Conservation (phyloP, 2,329 filamentous ascomycete genomes). For the Alternaria rosae region DNA sequence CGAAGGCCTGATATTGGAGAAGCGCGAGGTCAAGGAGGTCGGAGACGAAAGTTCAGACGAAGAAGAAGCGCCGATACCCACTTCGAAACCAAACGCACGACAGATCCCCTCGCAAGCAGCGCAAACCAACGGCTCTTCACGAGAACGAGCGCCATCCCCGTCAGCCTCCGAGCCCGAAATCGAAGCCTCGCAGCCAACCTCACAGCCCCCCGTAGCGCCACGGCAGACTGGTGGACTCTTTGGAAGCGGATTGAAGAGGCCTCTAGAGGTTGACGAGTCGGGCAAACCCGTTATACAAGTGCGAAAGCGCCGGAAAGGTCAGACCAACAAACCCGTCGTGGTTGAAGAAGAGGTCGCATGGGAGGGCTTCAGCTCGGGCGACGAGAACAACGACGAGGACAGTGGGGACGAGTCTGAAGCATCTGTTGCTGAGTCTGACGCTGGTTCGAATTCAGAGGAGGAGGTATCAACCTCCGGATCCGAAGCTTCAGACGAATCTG, state of each 20-base stretch:
- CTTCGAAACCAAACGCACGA: not conserved
- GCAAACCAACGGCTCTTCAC: not conserved
- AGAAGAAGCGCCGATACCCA: not conserved
- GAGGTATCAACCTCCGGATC: conserved; percentile 27
- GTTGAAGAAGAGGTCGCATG: conserved; percentile 62
- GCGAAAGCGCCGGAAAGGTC: conserved; percentile 71
- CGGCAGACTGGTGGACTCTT: conserved; percentile 40
- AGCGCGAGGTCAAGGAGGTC: conserved; percentile 35
- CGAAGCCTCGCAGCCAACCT: conserved; percentile 12
- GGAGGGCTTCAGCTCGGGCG: conserved; percentile 67
- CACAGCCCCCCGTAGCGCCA: conserved; percentile 1
- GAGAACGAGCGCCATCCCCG: conserved; percentile 28
- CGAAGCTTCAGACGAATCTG: conserved; percentile 13
- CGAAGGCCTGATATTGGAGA: conserved; percentile 63
- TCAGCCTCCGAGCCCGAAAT: conserved; percentile 22
- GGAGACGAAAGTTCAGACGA: conserved; percentile 38
- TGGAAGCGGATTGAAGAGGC: conserved; percentile 86
- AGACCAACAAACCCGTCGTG: conserved; percentile 46
- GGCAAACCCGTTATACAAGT: conserved; percentile 85
- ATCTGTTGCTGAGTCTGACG: conserved; percentile 17
- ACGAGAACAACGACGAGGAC: conserved; percentile 34
- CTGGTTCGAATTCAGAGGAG: conserved; percentile 8
- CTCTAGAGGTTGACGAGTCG: conserved; percentile 79
- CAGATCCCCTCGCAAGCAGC: conserved; percentile 1
- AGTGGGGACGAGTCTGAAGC: conserved; percentile 30